These are phyloP conservation scores for Chaetoceros tenuissimus DNA, from an alignment of 108 stramenopile genomes.

Conservation along the genomic window DNA sequence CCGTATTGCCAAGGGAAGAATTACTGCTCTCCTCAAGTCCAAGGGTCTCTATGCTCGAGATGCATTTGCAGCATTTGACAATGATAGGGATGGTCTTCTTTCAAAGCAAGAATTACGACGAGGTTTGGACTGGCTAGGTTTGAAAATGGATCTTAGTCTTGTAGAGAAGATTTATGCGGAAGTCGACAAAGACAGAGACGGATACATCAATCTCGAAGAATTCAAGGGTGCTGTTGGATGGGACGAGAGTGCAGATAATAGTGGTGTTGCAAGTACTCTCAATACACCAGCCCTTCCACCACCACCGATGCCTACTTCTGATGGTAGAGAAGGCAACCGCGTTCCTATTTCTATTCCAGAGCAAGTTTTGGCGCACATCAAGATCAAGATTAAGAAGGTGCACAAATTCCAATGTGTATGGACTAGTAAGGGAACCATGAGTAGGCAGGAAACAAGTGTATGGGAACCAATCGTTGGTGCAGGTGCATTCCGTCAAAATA, in stretches of 20 bases:
- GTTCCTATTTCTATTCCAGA: constrained; percentile 69
- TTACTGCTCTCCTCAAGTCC: constrained; percentile 83
- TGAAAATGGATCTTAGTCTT: constrained; percentile 68
- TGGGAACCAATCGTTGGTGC: constrained; percentile 78
- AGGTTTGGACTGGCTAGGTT: constrained; percentile 91
- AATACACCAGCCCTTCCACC: constrained; percentile 58
- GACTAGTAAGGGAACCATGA: constrained; percentile 93
- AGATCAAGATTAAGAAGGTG: constrained; percentile 89
- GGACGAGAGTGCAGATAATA: constrained; percentile 64
- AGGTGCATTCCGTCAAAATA: constrained; percentile 69
- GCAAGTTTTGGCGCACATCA: constrained; percentile 80
- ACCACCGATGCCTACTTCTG: constrained; percentile 72
- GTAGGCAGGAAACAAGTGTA: constrained; percentile 83
- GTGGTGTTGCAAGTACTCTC: constrained; percentile 50
- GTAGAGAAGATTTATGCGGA: constrained; percentile 87
- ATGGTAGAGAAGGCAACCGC: constrained; percentile 46
- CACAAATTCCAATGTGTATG: constrained; percentile 78
- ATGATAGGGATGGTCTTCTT: constrained; percentile 88
- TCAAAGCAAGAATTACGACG: constrained; percentile 90
- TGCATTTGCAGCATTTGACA: constrained; percentile 94
- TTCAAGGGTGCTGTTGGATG: constrained; percentile 94
- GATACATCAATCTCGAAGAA: constrained; percentile 89
- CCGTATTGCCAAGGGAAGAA: constrained; percentile 87
- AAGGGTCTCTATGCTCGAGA: constrained; percentile 93
- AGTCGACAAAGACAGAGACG: constrained; percentile 89